A percentile compares a stretch with the other conserved stretches of the same genome.
Evolutionary conservation across 148 eudicot species (phyloP).

Genomic region (Rhododendron williamsianum): DNA sequence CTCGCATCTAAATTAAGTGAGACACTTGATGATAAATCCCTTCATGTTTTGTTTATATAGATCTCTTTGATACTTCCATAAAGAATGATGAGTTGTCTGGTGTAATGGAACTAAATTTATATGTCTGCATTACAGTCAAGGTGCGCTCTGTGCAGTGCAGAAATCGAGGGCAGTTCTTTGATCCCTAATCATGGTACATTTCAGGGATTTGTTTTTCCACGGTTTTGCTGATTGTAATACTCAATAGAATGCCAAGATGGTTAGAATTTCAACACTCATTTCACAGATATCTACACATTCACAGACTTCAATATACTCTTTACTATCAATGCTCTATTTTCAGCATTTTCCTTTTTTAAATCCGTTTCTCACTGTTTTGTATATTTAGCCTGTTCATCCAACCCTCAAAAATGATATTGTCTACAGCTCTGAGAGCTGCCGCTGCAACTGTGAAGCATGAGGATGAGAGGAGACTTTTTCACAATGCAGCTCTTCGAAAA

Average conservation of each 20-base stretch:
- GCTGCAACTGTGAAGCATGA: conserved; percentile 75
- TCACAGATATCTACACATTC: not conserved
- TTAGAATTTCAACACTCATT: not conserved
- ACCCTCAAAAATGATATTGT: conserved; percentile 2
- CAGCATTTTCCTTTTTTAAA: not conserved
- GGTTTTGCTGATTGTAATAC: not conserved
- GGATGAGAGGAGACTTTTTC: conserved; percentile 77
- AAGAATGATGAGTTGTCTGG: not conserved
- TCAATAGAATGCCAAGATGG: not conserved
- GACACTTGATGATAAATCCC: not conserved
- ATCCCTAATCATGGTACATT: conserved; percentile 75
- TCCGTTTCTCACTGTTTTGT: not conserved
- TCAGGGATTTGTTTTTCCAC: not conserved
- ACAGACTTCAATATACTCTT: not conserved
- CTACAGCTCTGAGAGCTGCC: conserved; percentile 81
- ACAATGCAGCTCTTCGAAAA: conserved; percentile 67
- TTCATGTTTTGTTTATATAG: conserved; percentile 10
- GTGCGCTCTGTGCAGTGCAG: conserved; percentile 64
- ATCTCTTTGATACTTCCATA: not conserved
- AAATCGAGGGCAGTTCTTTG: conserved; percentile 50
- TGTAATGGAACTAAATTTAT: conserved; percentile 11
- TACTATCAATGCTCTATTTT: not conserved
- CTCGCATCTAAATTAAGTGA: not conserved
- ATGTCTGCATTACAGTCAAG: conserved; percentile 53
- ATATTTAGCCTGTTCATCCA: not conserved